phyloP scores from a whole-genome alignment of 2,329 filamentous ascomycete species.

The Dactylellina cionopaga region DNA sequence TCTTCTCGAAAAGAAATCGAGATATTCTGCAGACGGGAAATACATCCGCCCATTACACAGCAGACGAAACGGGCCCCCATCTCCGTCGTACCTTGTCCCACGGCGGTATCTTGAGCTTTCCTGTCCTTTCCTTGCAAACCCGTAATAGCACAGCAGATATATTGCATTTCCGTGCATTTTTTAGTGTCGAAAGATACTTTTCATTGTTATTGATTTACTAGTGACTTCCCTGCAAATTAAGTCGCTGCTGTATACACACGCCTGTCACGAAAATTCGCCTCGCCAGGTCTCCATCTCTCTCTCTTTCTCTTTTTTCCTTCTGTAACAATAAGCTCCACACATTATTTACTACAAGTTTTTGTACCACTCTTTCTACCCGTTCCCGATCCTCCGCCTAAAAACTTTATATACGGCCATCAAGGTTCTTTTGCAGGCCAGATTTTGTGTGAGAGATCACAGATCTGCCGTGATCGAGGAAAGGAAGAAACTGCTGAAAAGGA shows the following conservation, averaged over 20 bases:
- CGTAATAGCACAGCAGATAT: conserved; percentile 21
- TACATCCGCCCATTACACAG: conserved; percentile 35
- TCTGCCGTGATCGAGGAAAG: conserved; percentile 35
- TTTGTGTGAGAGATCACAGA: conserved; percentile 53
- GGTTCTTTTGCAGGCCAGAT: conserved; percentile 43
- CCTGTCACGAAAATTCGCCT: neutral
- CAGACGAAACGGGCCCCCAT: conserved; percentile 9
- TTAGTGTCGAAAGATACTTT: neutral
- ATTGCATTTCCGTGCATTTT: conserved; percentile 3
- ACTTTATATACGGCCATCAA: too few relatives aligned
- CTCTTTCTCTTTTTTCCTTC: neutral
- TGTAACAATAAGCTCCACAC: conserved; percentile 10
- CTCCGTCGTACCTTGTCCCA: conserved; percentile 18
- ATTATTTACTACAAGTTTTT: neutral
- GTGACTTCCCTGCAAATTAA: too few relatives aligned
- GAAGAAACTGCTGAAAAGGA: too few relatives aligned
- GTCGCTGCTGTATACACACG: neutral
- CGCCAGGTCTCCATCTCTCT: neutral
- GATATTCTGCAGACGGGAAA: conserved; percentile 24
- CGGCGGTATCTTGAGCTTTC: conserved; percentile 16
- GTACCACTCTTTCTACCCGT: neutral
- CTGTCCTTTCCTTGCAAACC: neutral
- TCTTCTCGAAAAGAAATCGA: neutral
- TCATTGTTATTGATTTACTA: neutral
- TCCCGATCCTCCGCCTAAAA: neutral